Conservation (phyloP, 2,329 filamentous ascomycete species). For the Ophiocordyceps sinensis region DNA sequence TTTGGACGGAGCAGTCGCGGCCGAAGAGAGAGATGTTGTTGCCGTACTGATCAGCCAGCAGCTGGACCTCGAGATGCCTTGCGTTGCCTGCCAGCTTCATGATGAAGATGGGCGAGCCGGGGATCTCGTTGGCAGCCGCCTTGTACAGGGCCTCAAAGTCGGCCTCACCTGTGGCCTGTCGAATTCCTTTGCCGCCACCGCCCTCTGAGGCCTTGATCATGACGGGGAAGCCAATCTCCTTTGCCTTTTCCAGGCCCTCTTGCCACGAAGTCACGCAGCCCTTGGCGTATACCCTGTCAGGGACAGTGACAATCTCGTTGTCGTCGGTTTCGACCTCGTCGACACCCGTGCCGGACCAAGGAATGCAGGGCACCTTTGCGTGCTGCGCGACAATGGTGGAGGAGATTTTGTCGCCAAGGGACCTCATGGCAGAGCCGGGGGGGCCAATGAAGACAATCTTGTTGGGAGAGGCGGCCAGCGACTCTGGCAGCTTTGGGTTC, state of each 20-base stretch:
- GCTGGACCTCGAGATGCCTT: constrained; percentile 90
- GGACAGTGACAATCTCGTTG: constrained; percentile 81
- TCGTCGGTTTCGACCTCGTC: constrained; percentile 65
- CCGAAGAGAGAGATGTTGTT: constrained; percentile 99
- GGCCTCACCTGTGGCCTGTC: constrained; percentile 77
- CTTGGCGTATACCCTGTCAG: constrained; percentile 71
- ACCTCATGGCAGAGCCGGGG: constrained; percentile 95
- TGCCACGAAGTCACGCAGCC: constrained; percentile 83
- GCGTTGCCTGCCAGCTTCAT: constrained; percentile 99
- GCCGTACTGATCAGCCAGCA: constrained; percentile 96
- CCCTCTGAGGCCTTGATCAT: constrained; percentile 99
- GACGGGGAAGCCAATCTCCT: constrained; percentile 90
- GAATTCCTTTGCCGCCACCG: constrained; percentile 97
- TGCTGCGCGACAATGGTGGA: constrained; percentile 98
- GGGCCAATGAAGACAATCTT: constrained; percentile 99
- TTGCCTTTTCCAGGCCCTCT: constrained; percentile 77
- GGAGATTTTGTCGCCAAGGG: constrained; percentile 97
- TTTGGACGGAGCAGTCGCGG: constrained; percentile 95
- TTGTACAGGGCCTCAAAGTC: constrained; percentile 82
- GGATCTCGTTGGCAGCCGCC: constrained; percentile 92
- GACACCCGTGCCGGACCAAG: constrained; percentile 96
- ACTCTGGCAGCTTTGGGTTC: constrained; percentile 95
- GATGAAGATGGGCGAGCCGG: constrained; percentile 98
- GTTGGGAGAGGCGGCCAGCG: constrained; percentile 86
- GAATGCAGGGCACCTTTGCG: constrained; percentile 89